phyloP scores from a whole-genome alignment of 768 basidiomycete species.

The Amanita thiersii region DNA sequence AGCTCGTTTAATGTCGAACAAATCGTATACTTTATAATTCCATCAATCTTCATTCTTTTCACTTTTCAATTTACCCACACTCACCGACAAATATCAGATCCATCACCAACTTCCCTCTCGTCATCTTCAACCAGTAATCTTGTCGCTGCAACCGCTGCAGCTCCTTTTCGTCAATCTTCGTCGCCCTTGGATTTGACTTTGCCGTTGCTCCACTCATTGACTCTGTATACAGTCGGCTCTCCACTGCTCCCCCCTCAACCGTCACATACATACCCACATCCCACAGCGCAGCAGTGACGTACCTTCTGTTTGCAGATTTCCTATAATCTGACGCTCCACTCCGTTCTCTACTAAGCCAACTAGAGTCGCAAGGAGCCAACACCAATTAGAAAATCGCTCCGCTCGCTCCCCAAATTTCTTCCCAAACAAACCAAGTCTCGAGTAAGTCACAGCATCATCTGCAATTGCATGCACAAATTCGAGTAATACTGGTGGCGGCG shows the following conservation, averaged over 20 bases:
- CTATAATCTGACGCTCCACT: constrained; percentile 68
- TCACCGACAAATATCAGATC: constrained; percentile 84
- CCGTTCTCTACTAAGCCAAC: constrained; percentile 80
- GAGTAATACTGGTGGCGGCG: constrained; percentile 75
- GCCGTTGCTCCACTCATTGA: constrained; percentile 64
- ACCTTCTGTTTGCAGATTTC: constrained; percentile 58
- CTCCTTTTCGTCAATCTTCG: constrained; percentile 64
- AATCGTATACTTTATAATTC: constrained; percentile 63
- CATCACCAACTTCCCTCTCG: constrained; percentile 68
- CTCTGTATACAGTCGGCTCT: constrained; percentile 64
- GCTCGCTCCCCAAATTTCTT: constrained; percentile 60
- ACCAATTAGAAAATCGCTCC: constrained; percentile 74
- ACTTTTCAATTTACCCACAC: constrained; percentile 14
- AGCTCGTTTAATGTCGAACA: constrained; percentile 63
- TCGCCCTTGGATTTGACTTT: constrained; percentile 53
- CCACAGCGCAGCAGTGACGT: constrained; percentile 9
- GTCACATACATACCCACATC: constrained; percentile 4
- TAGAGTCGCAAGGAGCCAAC: constrained; percentile 75
- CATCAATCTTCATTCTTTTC: constrained; percentile 4
- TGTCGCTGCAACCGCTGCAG: constrained; percentile 58
- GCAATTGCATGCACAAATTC: constrained; percentile 68
- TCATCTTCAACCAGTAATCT: constrained; percentile 69
- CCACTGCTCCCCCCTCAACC: constrained; percentile 36
- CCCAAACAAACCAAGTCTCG: constrained; percentile 61
- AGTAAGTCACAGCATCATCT: constrained; percentile 76